These are phyloP conservation scores for Tolypocladium amazonense DNA, from an alignment of 2,329 filamentous ascomycete species.

Conservation along the genomic window DNA sequence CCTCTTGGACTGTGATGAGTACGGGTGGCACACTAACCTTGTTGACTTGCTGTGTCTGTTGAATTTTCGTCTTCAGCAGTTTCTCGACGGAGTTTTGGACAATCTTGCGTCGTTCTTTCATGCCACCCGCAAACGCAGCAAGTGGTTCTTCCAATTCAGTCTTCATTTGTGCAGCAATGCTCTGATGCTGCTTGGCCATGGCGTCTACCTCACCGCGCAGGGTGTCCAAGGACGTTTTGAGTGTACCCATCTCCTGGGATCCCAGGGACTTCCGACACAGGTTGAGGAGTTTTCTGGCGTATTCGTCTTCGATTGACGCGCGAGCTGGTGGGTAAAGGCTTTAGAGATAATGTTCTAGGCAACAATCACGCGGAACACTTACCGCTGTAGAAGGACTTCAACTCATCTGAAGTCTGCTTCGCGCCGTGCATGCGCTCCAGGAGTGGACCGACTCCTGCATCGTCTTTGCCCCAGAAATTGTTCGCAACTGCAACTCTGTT, in stretches of 20 bases:
- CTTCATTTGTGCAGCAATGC: conserved; percentile 89
- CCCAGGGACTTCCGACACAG: conserved; percentile 83
- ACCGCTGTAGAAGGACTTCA: conserved; percentile 85
- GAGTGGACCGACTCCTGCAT: conserved; percentile 85
- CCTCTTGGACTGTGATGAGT: no score
- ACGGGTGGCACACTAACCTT: conserved; percentile 50
- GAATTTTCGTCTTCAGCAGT: conserved; percentile 81
- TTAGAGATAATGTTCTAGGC: background rate
- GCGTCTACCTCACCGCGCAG: conserved; percentile 81
- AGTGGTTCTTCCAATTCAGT: conserved; percentile 90
- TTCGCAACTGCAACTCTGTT: conserved; percentile 62
- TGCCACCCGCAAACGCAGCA: conserved; percentile 80
- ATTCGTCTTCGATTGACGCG: conserved; percentile 92
- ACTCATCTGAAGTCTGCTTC: conserved; percentile 88
- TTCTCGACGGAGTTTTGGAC: conserved; percentile 92
- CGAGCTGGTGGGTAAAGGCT: conserved; percentile 45
- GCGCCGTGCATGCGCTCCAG: conserved; percentile 90
- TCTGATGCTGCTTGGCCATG: conserved; percentile 89
- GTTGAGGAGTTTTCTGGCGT: conserved; percentile 76
- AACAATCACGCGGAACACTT: conserved; percentile 15
- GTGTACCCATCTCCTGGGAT: conserved; percentile 73
- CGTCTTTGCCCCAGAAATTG: conserved; percentile 99
- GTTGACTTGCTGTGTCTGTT: conserved; percentile 84
- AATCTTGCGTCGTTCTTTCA: conserved; percentile 96
- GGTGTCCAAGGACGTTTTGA: conserved; percentile 77